These are phyloP conservation scores for Lepiota subincarnata DNA, from an alignment of 768 basidiomycete genomes.

Conservation along the genomic window DNA sequence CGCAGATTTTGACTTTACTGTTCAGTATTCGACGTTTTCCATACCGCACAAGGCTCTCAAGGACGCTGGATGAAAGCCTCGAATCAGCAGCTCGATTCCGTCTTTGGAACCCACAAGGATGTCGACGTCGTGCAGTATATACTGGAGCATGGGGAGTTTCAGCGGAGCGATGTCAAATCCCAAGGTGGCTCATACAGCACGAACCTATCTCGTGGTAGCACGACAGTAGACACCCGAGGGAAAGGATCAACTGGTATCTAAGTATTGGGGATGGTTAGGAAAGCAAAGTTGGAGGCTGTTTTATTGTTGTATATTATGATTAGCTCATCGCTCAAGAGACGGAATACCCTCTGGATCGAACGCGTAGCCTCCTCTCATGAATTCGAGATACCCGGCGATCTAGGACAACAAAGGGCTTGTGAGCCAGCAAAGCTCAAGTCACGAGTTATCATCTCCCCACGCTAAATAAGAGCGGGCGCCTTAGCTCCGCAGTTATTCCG, in stretches of 20 bases:
- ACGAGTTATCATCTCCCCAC: not conserved
- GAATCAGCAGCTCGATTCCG: slow-evolving; percentile 78
- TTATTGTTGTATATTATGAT: too few species aligned
- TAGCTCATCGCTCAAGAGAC: too few species aligned
- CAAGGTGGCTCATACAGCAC: not conserved
- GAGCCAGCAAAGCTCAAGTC: too few species aligned
- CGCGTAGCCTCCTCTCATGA: too few species aligned
- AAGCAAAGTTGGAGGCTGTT: too few species aligned
- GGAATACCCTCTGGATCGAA: too few species aligned
- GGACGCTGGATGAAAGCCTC: slow-evolving; percentile 72
- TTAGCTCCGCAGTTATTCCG: too few species aligned
- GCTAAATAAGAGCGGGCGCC: too few species aligned
- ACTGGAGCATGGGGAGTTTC: slow-evolving; percentile 59
- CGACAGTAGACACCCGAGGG: slow-evolving; percentile 34
- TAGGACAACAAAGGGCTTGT: too few species aligned
- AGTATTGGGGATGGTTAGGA: too few species aligned
- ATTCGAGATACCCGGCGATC: too few species aligned
- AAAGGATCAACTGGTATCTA: slow-evolving; percentile 20
- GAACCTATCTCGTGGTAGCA: slow-evolving; percentile 30
- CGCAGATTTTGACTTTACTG: not conserved
- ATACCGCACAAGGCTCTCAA: slow-evolving; percentile 70
- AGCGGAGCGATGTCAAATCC: slow-evolving; percentile 36
- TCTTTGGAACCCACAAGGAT: slow-evolving; percentile 64
- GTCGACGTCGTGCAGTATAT: slow-evolving; percentile 56
- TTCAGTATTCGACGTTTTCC: slow-evolving; percentile 67